Percentiles rank a stretch among this genome's conserved stretches.
Conservation (phyloP, 2,329 filamentous ascomycete genomes). For the Tolypocladium album region DNA sequence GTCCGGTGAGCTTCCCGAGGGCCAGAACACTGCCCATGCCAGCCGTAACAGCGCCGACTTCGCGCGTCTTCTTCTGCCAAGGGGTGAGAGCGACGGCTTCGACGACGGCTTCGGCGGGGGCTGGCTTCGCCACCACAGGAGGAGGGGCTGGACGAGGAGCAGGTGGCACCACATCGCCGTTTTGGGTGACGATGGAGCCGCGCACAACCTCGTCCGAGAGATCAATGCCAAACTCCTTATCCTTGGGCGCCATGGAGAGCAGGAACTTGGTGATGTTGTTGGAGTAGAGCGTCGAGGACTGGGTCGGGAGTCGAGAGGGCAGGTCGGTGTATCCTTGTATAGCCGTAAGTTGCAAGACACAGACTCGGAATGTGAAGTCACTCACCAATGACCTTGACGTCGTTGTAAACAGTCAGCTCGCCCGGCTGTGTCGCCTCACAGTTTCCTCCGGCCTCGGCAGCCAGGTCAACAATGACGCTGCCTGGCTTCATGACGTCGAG, state of each 20-base stretch:
- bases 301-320: conserved; percentile 75
- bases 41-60: conserved; percentile 64
- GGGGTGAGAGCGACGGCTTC: conserved; percentile 62
- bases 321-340: conserved; percentile 67
- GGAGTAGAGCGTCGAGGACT: conserved; percentile 82
- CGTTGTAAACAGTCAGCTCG: conserved; percentile 59
- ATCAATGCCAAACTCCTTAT: conserved; percentile 72
- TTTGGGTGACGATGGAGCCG: conserved; percentile 70
- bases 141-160: conserved; percentile 57
- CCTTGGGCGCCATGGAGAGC: conserved; percentile 67
- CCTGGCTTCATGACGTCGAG: conserved; percentile 81
- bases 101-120: conserved; percentile 31
- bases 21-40: conserved; percentile 68
- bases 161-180: conserved; percentile 65
- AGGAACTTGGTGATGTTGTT: conserved; percentile 90
- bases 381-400: conserved; percentile 73
- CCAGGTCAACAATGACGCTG: conserved; percentile 79
- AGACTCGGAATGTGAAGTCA: conserved; percentile 4
- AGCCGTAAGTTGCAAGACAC: background rate
- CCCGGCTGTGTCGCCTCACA: conserved; percentile 73
- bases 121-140: conserved; percentile 35
- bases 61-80: conserved; percentile 68
- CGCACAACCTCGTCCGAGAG: conserved; percentile 77
- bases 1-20: conserved; percentile 70
- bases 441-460: conserved; percentile 80